A percentile compares a stretch with the other conserved stretches of the same genome.
phyloP scores from a whole-genome alignment of 345 rosid genomes.

The Ceriops zippeliana region DNA sequence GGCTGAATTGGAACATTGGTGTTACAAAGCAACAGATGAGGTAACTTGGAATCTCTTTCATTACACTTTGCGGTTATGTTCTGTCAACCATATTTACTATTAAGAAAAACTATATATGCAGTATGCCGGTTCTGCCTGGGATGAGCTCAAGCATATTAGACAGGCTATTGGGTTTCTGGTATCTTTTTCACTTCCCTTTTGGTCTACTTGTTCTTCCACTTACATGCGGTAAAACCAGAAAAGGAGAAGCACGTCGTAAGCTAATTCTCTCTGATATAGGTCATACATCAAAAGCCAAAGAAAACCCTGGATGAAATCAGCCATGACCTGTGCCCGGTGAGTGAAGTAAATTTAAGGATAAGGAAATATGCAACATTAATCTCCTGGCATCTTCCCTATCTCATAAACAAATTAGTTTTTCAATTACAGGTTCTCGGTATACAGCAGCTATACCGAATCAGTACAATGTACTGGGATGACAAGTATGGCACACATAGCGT shows the following conservation, averaged over 20 bases:
- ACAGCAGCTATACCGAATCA: slow-evolving; percentile 82
- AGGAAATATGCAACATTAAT: neutral
- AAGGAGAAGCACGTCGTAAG: neutral
- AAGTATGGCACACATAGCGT: slow-evolving; percentile 93
- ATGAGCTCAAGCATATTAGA: slow-evolving; percentile 87
- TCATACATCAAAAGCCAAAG: slow-evolving; percentile 93
- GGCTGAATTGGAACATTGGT: slow-evolving; percentile 95
- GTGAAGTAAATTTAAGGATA: slow-evolving; percentile 19
- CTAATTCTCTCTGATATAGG: slow-evolving; percentile 38
- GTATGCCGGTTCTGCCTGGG: slow-evolving; percentile 98
- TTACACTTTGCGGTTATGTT: slow-evolving; percentile 12
- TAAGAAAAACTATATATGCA: slow-evolving; percentile 23
- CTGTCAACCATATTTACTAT: neutral
- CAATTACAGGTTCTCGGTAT: slow-evolving; percentile 69
- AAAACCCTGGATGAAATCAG: slow-evolving; percentile 87
- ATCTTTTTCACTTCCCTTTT: slow-evolving; percentile 13
- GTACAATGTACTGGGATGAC: slow-evolving; percentile 98
- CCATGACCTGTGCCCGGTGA: slow-evolving; percentile 87
- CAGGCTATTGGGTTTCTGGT: slow-evolving; percentile 97
- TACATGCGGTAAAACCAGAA: slow-evolving; percentile 3
- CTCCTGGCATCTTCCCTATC: neutral
- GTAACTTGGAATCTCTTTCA: slow-evolving; percentile 31
- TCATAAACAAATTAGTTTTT: slow-evolving; percentile 4
- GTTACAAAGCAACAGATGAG: slow-evolving; percentile 91
- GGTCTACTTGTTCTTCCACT: slow-evolving; percentile 6